These are phyloP conservation scores for Arachis stenosperma DNA, from an alignment of 306 rosid species.

Conservation along the genomic window DNA sequence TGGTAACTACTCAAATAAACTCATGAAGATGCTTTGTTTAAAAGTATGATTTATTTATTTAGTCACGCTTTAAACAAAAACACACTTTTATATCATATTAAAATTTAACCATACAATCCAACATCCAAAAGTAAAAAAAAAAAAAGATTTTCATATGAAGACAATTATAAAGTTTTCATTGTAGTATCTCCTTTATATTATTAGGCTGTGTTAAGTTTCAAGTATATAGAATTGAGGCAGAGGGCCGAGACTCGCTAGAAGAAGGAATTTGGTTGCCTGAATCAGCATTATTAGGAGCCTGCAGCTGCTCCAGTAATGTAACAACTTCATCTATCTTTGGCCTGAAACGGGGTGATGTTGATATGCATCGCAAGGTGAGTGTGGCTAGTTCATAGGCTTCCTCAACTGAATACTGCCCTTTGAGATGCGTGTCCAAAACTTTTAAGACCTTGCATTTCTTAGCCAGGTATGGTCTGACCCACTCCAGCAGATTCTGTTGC, in stretches of 20 bases:
- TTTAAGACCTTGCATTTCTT: conserved; percentile 46
- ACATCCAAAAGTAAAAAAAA: too few species aligned
- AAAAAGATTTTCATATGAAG: too few species aligned
- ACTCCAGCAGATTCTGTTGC: conserved; percentile 54
- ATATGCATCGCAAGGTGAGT: conserved; percentile 61
- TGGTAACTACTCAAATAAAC: neutral
- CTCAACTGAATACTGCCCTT: conserved; percentile 64
- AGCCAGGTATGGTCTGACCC: conserved; percentile 60
- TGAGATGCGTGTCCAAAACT: conserved; percentile 57
- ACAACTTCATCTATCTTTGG: conserved; percentile 69
- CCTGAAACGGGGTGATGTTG: conserved; percentile 52
- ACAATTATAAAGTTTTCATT: too few species aligned
- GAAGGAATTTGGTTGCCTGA: conserved; percentile 36
- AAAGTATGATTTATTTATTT: neutral
- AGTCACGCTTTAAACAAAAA: neutral
- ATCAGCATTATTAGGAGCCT: conserved; percentile 38
- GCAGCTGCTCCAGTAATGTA: conserved; percentile 55
- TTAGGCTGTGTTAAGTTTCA: conserved; percentile 12
- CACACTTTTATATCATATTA: too few species aligned
- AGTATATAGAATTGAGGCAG: conserved; percentile 70
- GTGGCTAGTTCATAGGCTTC: conserved; percentile 51
- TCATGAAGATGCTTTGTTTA: too few species aligned
- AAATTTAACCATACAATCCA: too few species aligned
- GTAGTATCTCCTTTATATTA: neutral
- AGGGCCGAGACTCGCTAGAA: conserved; percentile 41